phyloP scores from a whole-genome alignment of 345 rosid species.

The Salix koriyanagi region DNA sequence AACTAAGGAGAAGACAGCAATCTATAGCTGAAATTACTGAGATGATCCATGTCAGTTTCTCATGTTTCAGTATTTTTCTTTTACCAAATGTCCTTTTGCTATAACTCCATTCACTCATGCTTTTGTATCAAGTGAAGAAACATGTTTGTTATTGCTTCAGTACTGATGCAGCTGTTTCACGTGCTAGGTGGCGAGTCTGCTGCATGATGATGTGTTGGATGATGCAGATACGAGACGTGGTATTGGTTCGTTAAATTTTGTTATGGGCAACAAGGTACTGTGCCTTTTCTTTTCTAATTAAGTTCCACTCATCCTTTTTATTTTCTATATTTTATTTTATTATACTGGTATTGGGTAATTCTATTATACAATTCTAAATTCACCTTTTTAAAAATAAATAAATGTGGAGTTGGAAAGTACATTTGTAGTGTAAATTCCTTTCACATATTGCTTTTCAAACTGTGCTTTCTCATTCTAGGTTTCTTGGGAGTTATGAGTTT shows the following conservation, averaged over 20 bases:
- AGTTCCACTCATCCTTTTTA: not conserved
- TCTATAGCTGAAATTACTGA: slow-evolving; percentile 83
- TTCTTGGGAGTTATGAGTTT: not conserved
- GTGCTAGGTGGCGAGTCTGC: slow-evolving; percentile 79
- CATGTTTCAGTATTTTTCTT: not conserved
- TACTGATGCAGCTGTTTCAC: slow-evolving; percentile 3
- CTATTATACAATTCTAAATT: not conserved
- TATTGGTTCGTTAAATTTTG: slow-evolving; percentile 73
- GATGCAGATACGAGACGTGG: slow-evolving; percentile 94
- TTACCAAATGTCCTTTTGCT: not conserved
- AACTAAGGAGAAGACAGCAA: slow-evolving; percentile 72
- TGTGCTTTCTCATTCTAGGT: not conserved
- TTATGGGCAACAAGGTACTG: slow-evolving; percentile 88
- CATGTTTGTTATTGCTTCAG: not conserved
- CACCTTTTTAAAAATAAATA: not conserved
- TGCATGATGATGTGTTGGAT: slow-evolving; percentile 94
- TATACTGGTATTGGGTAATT: not conserved
- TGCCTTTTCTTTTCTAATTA: not conserved
- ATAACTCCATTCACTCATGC: not conserved
- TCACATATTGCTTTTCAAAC: not conserved
- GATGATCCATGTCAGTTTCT: slow-evolving; percentile 86
- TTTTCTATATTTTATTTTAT: not conserved
- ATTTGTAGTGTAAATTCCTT: not conserved
- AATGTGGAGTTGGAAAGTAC: not conserved
- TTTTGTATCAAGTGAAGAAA: not conserved